Evolutionary conservation across 805 yeast genomes (phyloP), one percentile per base, ranked within the genome.

Genomic region (Cephaloascus fragrans): DNA sequence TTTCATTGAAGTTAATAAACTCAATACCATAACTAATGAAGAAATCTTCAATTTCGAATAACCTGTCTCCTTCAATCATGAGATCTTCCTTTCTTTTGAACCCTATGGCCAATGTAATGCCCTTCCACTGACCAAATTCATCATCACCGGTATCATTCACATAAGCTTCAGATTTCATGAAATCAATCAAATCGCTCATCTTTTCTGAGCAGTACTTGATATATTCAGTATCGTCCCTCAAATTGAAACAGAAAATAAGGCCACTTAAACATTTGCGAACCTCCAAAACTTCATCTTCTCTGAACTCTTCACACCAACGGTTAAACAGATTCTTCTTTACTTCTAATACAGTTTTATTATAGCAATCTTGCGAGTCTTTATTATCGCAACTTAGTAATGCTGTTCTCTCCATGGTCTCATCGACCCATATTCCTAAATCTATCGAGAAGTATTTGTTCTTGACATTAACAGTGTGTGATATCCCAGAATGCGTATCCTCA

Each of bases 241-340:
- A 37, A 42, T 63, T 57, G 12, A 72, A 29, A 1, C 74, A 64
- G 42, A 71, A 53, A 3, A 73, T 52, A 9, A 72, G 20, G 1
- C 79, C 80, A 34, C 67, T 71, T 3, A 74, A 33, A 1, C 50
- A 67, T 17, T 67, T 72, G 19, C 79, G 51, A 26, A 74, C 48
- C 39, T 71, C 78, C 18, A 41, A 47, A 41, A 52, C 57, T 31
- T 71, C 75, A 0, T 47, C 56, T 1, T 53, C 39, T 8, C 34
- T 12, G 41, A 74, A 65, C 42, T 73, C 77, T 0, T 45, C 36
- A 31, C 42, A 41, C 75, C 78, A 73, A 3, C 47, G 45, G 4
- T 37, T 36, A 26, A 55, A 34, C 2, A 63, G 63, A 39, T 49
- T 63, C 44, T 64, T 70, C 39, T 67, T 71, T 0, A 67, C 47